Evolutionary conservation across 108 stramenopile genomes (phyloP).

Genomic region (Pelagomonas calceolata): DNA sequence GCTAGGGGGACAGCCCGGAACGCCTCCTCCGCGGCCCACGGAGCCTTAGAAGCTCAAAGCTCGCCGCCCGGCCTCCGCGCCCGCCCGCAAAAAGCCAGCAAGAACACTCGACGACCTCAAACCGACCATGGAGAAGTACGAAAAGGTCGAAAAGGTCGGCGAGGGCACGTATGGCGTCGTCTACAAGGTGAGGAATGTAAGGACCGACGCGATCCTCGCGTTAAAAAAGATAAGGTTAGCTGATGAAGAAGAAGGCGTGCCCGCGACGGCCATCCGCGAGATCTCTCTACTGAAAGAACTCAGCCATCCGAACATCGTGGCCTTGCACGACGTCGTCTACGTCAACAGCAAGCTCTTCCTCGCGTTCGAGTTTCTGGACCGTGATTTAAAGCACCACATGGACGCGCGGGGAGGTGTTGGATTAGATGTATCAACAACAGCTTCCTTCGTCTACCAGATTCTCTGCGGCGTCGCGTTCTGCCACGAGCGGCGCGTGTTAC

Average conservation of each 20-base stretch:
- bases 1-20: no score
- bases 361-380: constrained; percentile 94
- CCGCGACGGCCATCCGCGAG: constrained; percentile 48
- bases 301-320: constrained; percentile 49
- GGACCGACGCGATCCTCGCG: constrained; percentile 86
- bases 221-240: constrained; percentile 69
- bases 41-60: no score
- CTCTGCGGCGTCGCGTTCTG: constrained; percentile 82
- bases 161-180: constrained; percentile 61
- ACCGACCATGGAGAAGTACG: constrained; percentile 50
- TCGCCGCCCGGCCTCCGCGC: no score
- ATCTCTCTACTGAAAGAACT: constrained; percentile 52
- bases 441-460: constrained; percentile 68
- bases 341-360: constrained; percentile 69
- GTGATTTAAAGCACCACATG: constrained; percentile 91
- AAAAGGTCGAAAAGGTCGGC: constrained; percentile 54
- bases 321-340: constrained; percentile 41
- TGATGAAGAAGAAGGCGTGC: constrained; percentile 47
- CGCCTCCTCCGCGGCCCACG: no score
- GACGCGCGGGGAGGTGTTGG: constrained; percentile 35
- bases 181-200: constrained; percentile 56
- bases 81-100: no score
- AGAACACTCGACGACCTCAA: no score
- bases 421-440: background rate
- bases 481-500: constrained; percentile 91